Base-by-base conservation (phyloP, 2,329 filamentous ascomycete species). In the Pseudogymnoascus verrucosus region DNA sequence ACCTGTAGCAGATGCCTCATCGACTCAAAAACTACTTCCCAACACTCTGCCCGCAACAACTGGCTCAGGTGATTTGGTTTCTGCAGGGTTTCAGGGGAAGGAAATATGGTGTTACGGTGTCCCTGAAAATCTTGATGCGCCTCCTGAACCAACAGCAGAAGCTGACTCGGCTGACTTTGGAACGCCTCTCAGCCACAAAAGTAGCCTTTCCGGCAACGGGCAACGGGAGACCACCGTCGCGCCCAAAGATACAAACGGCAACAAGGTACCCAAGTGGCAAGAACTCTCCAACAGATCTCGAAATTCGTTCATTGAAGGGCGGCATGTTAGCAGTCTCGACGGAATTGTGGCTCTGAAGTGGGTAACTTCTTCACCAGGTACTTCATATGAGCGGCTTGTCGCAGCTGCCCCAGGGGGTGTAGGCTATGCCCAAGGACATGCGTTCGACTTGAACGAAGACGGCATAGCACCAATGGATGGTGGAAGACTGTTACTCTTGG, bases 61-160 rank as follows among this genome's bases (percentile, higher is more conserved):
- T n/a, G 82, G 82, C 63, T 79, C 82, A 64, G 89, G 89, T 14
- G 88, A 91, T 61, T 78, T 93, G 26, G 86, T 91, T 21, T 86
- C 88, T 16, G 83, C 89, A 10, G 89, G 89, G 0, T 93, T 93
- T 68, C 80, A 88, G 64, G 85, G 84, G 12, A 86, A 83, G 63
- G 85, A 90, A 23, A 77, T 95, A 4, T 93, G 89, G 89, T 75
- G 93, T 2, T 93, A 93, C 73, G 90, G 90, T 26, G 78, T 93
- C 28, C 90, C 90, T 1, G 85, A 89, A 69, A 85, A 89, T 68
- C 76, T 92, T 19, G 88, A 90, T 71, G 82, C 86, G 21, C 75
- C 83, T 19, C 79, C 83, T 1, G 81, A 83, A 28, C 10, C 36
- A 39, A 40, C 59, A 26, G 19, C 40, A 44, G 61, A 62, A 57